These are phyloP conservation scores for Rhodofomes roseus DNA, from an alignment of 1,284 basidiomycete genomes.

Conservation along the genomic window DNA sequence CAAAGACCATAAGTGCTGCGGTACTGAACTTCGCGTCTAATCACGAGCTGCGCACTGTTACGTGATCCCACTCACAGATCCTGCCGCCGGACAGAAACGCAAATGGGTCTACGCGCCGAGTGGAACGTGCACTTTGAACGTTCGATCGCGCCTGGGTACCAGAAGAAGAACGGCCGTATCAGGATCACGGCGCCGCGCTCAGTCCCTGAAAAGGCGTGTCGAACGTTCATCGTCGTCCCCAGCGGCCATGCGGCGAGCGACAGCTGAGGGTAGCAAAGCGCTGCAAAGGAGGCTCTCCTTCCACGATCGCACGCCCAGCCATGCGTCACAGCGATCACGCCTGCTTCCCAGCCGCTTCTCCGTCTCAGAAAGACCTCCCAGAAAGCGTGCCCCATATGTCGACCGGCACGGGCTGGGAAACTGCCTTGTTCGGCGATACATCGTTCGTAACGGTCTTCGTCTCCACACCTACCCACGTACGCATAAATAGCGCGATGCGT, in stretches of 20 bases:
- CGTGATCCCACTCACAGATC: background rate
- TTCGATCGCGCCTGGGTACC: background rate
- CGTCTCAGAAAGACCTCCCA: background rate
- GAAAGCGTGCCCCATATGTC: background rate
- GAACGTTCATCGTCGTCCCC: background rate
- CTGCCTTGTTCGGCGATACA: background rate
- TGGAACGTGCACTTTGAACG: background rate
- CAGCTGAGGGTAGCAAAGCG: background rate
- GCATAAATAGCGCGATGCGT: background rate
- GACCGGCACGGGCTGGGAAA: background rate
- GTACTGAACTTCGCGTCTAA: background rate
- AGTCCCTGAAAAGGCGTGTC: background rate
- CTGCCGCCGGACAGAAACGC: background rate
- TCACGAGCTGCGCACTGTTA: background rate
- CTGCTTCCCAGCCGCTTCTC: background rate
- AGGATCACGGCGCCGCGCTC: too few relatives aligned
- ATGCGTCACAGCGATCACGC: background rate
- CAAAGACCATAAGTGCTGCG: background rate
- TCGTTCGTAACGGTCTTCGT: background rate
- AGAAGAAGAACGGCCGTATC: background rate
- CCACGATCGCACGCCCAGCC: background rate
- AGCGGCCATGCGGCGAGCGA: background rate
- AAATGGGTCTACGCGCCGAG: background rate
- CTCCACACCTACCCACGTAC: background rate
- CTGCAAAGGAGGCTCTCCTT: background rate